Percentiles rank a stretch among this genome's conserved stretches.
These are phyloP conservation scores for Phytophthora capsici DNA, from an alignment of 352 stramenopile species.

Conservation along the genomic window DNA sequence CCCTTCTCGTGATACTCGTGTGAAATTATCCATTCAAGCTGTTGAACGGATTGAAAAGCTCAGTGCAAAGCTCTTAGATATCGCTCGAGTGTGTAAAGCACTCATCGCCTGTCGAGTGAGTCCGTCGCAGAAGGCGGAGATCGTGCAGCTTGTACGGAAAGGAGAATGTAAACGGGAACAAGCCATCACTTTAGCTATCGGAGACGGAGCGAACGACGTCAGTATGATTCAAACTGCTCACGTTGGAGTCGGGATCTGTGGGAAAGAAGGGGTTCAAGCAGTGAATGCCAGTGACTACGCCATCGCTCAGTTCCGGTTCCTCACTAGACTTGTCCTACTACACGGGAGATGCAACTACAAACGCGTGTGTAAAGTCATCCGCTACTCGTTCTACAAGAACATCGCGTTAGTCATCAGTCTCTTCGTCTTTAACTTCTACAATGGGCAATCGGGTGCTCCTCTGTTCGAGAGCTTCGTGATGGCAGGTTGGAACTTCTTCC, in stretches of 20 bases:
- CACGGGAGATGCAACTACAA: slow-evolving; percentile 98
- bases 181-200: slow-evolving; percentile 95
- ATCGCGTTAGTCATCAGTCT: slow-evolving; percentile 93
- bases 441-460: slow-evolving; percentile 88
- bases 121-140: slow-evolving; percentile 84
- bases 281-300: slow-evolving; percentile 95
- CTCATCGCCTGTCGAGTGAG: slow-evolving; percentile 87
- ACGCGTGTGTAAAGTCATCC: slow-evolving; percentile 93
- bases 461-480: slow-evolving; percentile 86
- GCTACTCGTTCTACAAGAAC: slow-evolving; percentile 99
- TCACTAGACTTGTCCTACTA: slow-evolving; percentile 94
- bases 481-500: slow-evolving; percentile 89
- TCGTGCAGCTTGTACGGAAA: slow-evolving; percentile 73
- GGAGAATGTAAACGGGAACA: slow-evolving; percentile 36
- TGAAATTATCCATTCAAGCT: slow-evolving; percentile 42
- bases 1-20: slow-evolving; percentile 56
- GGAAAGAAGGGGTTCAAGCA: slow-evolving; percentile 97
- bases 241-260: slow-evolving; percentile 97
- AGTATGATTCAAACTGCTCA: slow-evolving; percentile 98
- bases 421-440: slow-evolving; percentile 94
- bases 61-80: slow-evolving; percentile 52
- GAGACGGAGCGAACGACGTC: slow-evolving; percentile 99
- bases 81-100: slow-evolving; percentile 70
- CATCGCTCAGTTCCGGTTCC: slow-evolving; percentile 96
- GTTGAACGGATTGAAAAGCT: slow-evolving; percentile 38